Conservation (phyloP, 371 early-diverging fungal species). For the Basidiobolus heterosporus region DNA sequence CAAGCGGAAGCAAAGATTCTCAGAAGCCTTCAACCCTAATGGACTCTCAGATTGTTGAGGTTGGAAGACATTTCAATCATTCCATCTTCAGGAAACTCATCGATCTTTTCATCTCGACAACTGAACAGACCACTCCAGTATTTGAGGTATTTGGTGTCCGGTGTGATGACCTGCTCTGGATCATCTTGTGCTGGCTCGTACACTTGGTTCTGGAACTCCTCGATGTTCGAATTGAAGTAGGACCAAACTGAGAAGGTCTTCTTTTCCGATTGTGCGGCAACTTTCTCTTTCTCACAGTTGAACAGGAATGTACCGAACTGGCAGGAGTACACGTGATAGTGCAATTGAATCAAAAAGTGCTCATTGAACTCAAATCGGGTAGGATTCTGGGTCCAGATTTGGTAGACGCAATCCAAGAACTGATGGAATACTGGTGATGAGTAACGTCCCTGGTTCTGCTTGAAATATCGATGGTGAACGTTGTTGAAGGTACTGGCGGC, state of each 20-base stretch:
- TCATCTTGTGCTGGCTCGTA: constrained; percentile 28
- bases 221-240: constrained; percentile 38
- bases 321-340: constrained; percentile 71
- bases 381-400: constrained; percentile 73
- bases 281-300: constrained; percentile 69
- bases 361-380: constrained; percentile 86
- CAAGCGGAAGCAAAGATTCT: no score
- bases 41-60: no score
- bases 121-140: constrained; percentile 60
- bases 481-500: constrained; percentile 49
- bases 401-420: constrained; percentile 86
- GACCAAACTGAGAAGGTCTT: constrained; percentile 66
- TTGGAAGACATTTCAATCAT: no score
- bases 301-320: constrained; percentile 87
- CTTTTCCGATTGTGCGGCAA: constrained; percentile 14
- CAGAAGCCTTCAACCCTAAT: no score
- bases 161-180: constrained; percentile 34
- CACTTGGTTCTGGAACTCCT: constrained; percentile 25
- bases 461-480: constrained; percentile 51
- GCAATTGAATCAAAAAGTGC: constrained; percentile 54
- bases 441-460: constrained; percentile 22
- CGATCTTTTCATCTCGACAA: constrained; percentile 35
- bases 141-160: constrained; percentile 36
- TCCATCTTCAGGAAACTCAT: constrained; percentile 4
- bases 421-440: constrained; percentile 75